Base-by-base conservation (phyloP, 2,329 filamentous ascomycete species). In the Phaeosphaeria sp. region DNA sequence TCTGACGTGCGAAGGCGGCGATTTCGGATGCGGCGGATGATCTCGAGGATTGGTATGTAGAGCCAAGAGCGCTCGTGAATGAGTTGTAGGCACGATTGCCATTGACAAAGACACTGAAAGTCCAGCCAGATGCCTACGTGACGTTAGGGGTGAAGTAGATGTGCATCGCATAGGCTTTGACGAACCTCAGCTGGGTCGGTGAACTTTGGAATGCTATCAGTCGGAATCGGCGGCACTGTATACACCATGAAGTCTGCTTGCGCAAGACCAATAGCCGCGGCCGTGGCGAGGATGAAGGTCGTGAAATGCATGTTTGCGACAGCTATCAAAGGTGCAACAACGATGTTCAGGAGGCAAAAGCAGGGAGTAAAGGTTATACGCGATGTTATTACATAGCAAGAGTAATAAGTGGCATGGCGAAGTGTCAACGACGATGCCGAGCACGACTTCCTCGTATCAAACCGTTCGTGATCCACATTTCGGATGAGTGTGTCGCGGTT, bases 211-310 rank as follows among this genome's bases (percentile, higher is more conserved):
- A 74, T 67, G 7, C 63, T 65, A 15, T 56, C 53, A 6, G 67
- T 73, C 13, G 71, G 71, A 18, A 74, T 73, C 1, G 71, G 71
- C 4, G 68, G 68, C 24, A 63, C 65, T 1, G 69, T 74, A 51
- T 74, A 74, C 15, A 74, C 66, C 68, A 72, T 71, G 56, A 74
- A 74, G 52, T 74, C 71, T 51, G 68, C 68, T 17, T 62, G 57
- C 11, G 57, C 67, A 27, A 65, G 33, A 21, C 53, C 48, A 36
- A 69, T 25, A 18, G 64, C 56, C 30, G 63, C 60, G 25, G 60
- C 61, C 8, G 55, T 55, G 39, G 59, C 61, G 27, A 69, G 53
- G 39, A 67, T 49, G 49, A 66, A 51, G 9, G 24, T 43, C 15
- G 24, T 17, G 33, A 43, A 24, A 43, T 57, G 42, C 48, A 33